These are phyloP conservation scores for Plasmodium relictum DNA, from an alignment of 169 alveolate species.

Conservation along the genomic window DNA sequence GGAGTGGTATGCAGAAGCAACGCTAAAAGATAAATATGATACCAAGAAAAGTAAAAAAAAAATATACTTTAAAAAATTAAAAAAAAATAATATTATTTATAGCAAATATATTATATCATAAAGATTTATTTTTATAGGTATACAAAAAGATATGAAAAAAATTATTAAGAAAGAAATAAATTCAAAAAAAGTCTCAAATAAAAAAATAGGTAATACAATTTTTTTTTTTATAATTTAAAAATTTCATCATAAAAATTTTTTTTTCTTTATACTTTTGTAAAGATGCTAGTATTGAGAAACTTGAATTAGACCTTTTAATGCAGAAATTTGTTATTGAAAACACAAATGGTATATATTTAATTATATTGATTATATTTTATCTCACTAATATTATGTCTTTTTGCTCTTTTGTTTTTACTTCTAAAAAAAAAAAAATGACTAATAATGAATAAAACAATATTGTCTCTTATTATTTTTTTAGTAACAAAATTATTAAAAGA, in stretches of 20 bases:
- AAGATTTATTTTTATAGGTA: not conserved
- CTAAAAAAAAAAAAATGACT: no score
- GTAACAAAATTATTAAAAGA: constrained; percentile 17
- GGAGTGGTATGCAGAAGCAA: constrained; percentile 42
- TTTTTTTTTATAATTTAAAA: not conserved
- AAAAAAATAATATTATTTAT: not conserved
- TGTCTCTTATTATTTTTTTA: not conserved
- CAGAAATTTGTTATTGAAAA: constrained; percentile 48
- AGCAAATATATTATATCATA: not conserved
- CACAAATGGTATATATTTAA: constrained; percentile 12
- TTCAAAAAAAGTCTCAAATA: constrained; percentile 5
- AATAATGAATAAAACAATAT: no score
- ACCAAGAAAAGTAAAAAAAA: constrained; percentile 23
- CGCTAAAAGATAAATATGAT: constrained; percentile 34
- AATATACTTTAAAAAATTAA: not conserved
- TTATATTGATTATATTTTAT: not conserved
- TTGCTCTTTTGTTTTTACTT: no score
- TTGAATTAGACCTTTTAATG: constrained; percentile 44
- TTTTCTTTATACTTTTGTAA: not conserved
- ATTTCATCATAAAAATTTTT: not conserved
- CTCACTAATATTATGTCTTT: not conserved
- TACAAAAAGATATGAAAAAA: constrained; percentile 12
- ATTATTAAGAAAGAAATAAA: not conserved
- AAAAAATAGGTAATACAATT: not conserved
- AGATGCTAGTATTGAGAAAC: constrained; percentile 50